These are phyloP conservation scores for Pseudopyrenochaeta lycopersici DNA, from an alignment of 2,329 filamentous ascomycete genomes.

Conservation along the genomic window DNA sequence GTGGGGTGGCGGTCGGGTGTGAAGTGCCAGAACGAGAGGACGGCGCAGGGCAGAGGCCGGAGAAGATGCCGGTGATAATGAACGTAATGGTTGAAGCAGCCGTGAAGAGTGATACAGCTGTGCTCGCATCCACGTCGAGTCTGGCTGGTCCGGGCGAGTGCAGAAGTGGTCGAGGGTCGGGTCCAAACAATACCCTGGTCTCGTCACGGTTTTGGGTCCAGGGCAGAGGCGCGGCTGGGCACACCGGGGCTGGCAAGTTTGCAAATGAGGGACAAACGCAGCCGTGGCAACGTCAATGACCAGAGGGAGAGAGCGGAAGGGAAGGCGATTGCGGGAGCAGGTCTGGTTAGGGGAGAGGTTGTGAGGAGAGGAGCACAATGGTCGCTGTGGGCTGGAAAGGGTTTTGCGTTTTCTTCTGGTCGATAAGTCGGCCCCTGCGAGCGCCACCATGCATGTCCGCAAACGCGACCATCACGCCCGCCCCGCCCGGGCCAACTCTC, in stretches of 20 bases:
- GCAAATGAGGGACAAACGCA: conserved; percentile 32
- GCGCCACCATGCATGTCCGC: conserved; percentile 33
- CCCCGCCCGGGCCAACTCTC: conserved; percentile 16
- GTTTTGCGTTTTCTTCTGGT: conserved; percentile 35
- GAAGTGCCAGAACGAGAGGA: conserved; percentile 15
- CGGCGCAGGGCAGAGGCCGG: conserved; percentile 10
- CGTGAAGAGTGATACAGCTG: conserved; percentile 7
- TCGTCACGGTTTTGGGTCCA: conserved; percentile 18
- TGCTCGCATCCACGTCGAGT: conserved; percentile 10
- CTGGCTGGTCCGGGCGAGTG: conserved; percentile 10
- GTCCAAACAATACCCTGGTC: conserved; percentile 27
- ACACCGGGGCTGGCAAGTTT: conserved; percentile 9
- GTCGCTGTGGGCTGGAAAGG: conserved; percentile 28
- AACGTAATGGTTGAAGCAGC: conserved; percentile 15
- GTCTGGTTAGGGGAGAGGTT: conserved; percentile 9
- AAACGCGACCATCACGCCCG: conserved; percentile 23
- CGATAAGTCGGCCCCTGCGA: conserved; percentile 17
- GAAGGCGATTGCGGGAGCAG: conserved; percentile 4
- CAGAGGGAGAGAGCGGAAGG: conserved; percentile 7
- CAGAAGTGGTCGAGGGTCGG: conserved; percentile 15
- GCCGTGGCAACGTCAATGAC: conserved; percentile 15
- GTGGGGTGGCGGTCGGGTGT: conserved; percentile 23
- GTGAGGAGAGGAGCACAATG: conserved; percentile 22
- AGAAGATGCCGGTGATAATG: conserved; percentile 12
- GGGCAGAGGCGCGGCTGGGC: conserved; percentile 13